A percentile compares a stretch with the other conserved stretches of the same genome.
These are phyloP conservation scores for Colletotrichum sojae DNA, from an alignment of 2,329 filamentous ascomycete species.

Conservation along the genomic window DNA sequence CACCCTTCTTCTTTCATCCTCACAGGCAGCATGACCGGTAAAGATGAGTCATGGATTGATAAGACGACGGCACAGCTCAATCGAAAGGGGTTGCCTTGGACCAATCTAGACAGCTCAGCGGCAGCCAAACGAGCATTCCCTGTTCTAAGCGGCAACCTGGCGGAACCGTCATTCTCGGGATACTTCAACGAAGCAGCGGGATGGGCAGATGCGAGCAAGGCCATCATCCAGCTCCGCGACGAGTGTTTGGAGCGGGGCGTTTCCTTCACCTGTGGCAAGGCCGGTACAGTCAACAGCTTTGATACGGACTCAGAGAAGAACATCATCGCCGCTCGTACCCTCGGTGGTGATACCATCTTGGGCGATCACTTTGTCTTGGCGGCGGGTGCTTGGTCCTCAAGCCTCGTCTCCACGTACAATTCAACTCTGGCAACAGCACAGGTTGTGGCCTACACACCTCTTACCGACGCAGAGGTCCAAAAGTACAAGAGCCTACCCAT, in stretches of 20 bases:
- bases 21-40: constrained; percentile 33
- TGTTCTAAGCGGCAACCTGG: constrained; percentile 23
- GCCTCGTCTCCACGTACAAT: constrained; percentile 70
- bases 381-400: constrained; percentile 76
- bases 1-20: constrained; percentile 9
- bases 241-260: constrained; percentile 43
- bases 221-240: constrained; percentile 21
- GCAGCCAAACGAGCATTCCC: constrained; percentile 18
- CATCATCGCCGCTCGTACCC: constrained; percentile 1
- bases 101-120: background rate
- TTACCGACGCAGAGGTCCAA: constrained; percentile 70
- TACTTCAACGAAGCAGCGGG: constrained; percentile 50
- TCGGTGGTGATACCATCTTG: background rate
- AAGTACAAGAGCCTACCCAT: constrained; percentile 70
- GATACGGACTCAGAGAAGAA: constrained; percentile 40
- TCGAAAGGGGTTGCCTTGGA: constrained; percentile 19
- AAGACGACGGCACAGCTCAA: constrained; percentile 15
- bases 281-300: constrained; percentile 48
- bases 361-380: constrained; percentile 63
- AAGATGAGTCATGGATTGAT: constrained; percentile 25
- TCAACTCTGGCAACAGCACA: constrained; percentile 77
- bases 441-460: constrained; percentile 74
- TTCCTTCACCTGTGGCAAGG: constrained; percentile 47
- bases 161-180: constrained; percentile 45
- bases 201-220: constrained; percentile 46